Conservation (phyloP, 23 red algal species). For the Chondrus crispus region DNA sequence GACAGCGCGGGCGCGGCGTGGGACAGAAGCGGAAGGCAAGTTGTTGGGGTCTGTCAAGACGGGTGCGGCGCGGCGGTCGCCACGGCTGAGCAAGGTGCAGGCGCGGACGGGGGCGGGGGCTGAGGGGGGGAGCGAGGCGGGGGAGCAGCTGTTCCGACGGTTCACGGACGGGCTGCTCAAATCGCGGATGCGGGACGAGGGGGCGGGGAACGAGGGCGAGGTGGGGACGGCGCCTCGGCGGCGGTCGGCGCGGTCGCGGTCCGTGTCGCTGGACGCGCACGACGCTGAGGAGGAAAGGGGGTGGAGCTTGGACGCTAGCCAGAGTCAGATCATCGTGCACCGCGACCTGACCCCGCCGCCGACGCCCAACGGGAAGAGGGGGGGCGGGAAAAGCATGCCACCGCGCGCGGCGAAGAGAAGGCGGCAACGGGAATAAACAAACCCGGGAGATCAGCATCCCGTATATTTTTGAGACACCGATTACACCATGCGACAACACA, state of each 20-base stretch:
- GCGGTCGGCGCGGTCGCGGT: neutral
- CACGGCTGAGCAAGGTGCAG: constrained; percentile 16
- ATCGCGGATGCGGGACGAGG: neutral
- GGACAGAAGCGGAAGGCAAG: neutral
- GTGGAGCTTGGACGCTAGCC: constrained; percentile 58
- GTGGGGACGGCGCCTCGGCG: neutral
- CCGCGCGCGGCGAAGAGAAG: constrained; percentile 1
- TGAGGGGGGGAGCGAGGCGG: neutral
- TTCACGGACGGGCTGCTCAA: neutral
- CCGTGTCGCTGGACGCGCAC: neutral
- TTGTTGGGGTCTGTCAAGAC: neutral
- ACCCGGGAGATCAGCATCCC: too few species aligned
- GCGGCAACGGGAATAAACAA: too few species aligned
- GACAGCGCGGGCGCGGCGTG: neutral
- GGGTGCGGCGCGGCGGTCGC: neutral
- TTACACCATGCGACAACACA: too few species aligned
- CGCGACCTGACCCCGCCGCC: constrained; percentile 55
- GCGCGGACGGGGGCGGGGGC: neutral
- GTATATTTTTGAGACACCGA: too few species aligned
- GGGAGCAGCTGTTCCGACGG: neutral
- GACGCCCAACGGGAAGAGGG: neutral
- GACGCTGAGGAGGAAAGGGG: constrained; percentile 5
- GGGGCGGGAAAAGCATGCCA: neutral
- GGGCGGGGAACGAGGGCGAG: neutral
- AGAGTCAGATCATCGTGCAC: constrained; percentile 67